Evolutionary conservation across 306 rosid genomes (phyloP), one percentile per base, ranked within the genome.

Genomic region (Casuarina equisetifolia): DNA sequence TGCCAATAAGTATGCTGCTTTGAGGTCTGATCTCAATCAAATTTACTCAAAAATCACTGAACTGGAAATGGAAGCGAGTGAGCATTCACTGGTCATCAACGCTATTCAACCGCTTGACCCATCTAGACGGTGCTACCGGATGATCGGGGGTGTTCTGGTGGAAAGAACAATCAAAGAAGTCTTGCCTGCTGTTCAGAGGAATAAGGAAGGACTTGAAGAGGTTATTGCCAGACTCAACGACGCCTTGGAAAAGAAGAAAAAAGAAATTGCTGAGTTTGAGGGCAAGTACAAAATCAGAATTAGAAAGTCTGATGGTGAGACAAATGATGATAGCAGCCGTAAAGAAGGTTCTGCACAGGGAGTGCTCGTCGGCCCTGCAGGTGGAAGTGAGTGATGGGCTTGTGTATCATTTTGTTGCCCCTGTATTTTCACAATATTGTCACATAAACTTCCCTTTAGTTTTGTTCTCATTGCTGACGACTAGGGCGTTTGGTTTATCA

Each of bases 71-170:
- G 98, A 95, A 72, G 97, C 83, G 8, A 87, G 98, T 17, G 97
- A 95, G 88, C 96, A 91, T 87, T 82, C 91, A 0, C 75, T 92
- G 88, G 98, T 95, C 70, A 81, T 91, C 19, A 89, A 86, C 69
- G 97, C 97, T 78, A 91, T 95, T 69, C 93, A 95, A 78, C 98
- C 97, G 0, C 97, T 95, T 5, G 97, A 95, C 59, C 97, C 84
- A 59, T 83, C 97, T 32, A 87, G 97, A 75, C 90, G 97, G 74
- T 92, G 98, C 89, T 95, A 89, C 76, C 88, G 98, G 5, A 95
- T 95, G 96, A 95, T 95, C 2, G 98, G 97, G 66, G 98, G 97
- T 40, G 97, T 95, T 55, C 92, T 95, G 84, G 98, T 95, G 79
- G 98, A 95, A 88, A 91, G 98, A 89, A 95, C 98, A 57, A 86